Base-by-base conservation (phyloP, 192 early-diverging fungal species). In the Dissophora globulifera region DNA sequence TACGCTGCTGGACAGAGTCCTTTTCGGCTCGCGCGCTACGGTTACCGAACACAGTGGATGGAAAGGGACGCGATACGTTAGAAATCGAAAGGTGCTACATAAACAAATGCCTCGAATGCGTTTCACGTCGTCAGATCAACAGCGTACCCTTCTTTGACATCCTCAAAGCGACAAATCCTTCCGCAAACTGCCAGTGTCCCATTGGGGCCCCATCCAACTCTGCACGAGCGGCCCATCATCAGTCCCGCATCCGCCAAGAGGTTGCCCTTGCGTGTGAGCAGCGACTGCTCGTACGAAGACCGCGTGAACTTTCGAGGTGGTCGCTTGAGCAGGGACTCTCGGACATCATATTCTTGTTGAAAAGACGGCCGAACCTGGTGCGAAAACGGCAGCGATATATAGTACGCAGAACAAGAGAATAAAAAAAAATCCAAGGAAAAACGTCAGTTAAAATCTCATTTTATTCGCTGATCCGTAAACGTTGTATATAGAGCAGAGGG, bases 151-250 rank as follows among this genome's bases (percentile, higher is more conserved):
- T 78, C 76, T 30, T 69, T 58, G 19, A 78, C 29, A 63, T 31
- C 41, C 2, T 64, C 32, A 48, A 69, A 63, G 4, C 43, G 49
- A 19, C 54, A 58, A 11, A 69, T 23, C 0, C 41, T 85, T 38
- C 90, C 89, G 26, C 84, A 71, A 3, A 84, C 82, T 0, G 89
- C 88, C 30, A 95, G 83, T 43, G 80, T 63, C 15, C 94, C 95
- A 53, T 86, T 86, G 0, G 89, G 87, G 0, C 92, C 94, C 90
- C 94, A 98, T 0, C 94, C 91, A 1, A 91, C 94, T 45, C 94
- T 86, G 61, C 90, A 96, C 58, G 88, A 90, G 41, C 93, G 86
- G 16, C 90, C 90, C 88, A 96, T 92, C 79, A 86, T 86, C 48
- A 95, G 54, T 0, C 93, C 91, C 6, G 91, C 90, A 82, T 95